Evolutionary conservation across 2,329 filamentous ascomycete genomes (phyloP).

Genomic region (Sphaerulina musiva): DNA sequence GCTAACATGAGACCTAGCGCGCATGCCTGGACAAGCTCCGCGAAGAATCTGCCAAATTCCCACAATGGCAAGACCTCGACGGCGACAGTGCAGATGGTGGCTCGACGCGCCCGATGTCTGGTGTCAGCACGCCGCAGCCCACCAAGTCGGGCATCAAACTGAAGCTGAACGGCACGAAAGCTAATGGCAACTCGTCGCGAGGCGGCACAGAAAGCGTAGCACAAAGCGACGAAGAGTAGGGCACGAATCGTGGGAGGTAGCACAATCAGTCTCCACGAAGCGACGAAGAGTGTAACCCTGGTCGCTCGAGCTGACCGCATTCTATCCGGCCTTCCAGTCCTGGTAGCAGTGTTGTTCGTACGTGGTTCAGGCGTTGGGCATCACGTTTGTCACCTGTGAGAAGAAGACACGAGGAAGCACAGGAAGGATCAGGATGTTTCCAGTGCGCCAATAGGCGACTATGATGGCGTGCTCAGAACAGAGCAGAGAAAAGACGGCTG

Average conservation of each 20-base stretch:
- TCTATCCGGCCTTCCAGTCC: no score
- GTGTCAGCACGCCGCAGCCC: conserved; percentile 55
- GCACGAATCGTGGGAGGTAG: background rate
- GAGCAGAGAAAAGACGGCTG: background rate
- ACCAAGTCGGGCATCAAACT: conserved; percentile 53
- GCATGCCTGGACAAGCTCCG: conserved; percentile 48
- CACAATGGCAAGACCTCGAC: conserved; percentile 52
- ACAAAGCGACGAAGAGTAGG: conserved; percentile 51
- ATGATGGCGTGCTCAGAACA: background rate
- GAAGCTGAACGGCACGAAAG: conserved; percentile 55
- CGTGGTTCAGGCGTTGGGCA: no score
- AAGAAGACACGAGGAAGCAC: no score
- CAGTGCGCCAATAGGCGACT: no score
- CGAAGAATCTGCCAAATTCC: conserved; percentile 49
- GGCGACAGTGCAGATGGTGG: conserved; percentile 46
- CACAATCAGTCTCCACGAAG: conserved; percentile 36
- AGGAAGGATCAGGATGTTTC: no score
- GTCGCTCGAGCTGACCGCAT: background rate
- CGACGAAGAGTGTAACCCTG: conserved; percentile 45
- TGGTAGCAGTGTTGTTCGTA: no score
- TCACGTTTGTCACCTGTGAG: no score
- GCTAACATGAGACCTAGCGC: conserved; percentile 19
- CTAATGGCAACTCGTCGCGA: conserved; percentile 34
- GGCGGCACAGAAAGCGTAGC: conserved; percentile 39
- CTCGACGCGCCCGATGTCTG: conserved; percentile 48